Base-by-base conservation (phyloP, 164 flowering plant species). In the Dillenia turbinata region DNA sequence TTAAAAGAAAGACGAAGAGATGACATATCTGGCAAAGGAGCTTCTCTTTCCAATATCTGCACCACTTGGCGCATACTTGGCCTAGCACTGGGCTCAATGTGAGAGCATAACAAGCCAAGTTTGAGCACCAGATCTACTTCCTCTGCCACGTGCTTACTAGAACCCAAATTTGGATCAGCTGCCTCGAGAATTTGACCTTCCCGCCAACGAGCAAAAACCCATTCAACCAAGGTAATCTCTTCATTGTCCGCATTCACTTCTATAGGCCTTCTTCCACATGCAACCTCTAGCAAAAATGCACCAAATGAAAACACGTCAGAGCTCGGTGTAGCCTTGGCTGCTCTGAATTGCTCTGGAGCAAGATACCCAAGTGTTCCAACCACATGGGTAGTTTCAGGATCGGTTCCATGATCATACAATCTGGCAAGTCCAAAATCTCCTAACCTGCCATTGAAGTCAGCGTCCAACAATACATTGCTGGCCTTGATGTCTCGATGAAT, bases 271-370 rank as follows among this genome's bases (percentile, higher is more conserved):
- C 79, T 43, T 13, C 79, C 79, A 26, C 79, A 76, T 3, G 61
- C 76, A 10, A 76, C 76, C 60, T 76, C 79, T 2, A 76, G 69
- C 60, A 72, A 12, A 1, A 76, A 45, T 2, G 76, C 62, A 13
- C 79, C 79, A 54, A 76, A 76, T 3, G 76, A 71, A 61, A 46
- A 76, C 73, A 76, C 79, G 53, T 76, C 79, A 0, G 76, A 45
- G 13, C 59, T 51, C 8, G 69, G 53, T 16, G 76, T 72, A 40
- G 73, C 66, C 71, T 66, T 45, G 2, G 76, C 76, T 1, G 79
- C 69, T 44, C 73, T 52, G 5, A 69, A n/a, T 10, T 72, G 52
- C 53, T 76, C 79, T 2, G 79, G 79, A 7, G 79, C 79, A 5
- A 76, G 52, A 55, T 76, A 76, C 11, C 79, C 79, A 13, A 72